Conservation (phyloP, 192 early-diverging fungal species). For the Gaertneriomyces sp. region DNA sequence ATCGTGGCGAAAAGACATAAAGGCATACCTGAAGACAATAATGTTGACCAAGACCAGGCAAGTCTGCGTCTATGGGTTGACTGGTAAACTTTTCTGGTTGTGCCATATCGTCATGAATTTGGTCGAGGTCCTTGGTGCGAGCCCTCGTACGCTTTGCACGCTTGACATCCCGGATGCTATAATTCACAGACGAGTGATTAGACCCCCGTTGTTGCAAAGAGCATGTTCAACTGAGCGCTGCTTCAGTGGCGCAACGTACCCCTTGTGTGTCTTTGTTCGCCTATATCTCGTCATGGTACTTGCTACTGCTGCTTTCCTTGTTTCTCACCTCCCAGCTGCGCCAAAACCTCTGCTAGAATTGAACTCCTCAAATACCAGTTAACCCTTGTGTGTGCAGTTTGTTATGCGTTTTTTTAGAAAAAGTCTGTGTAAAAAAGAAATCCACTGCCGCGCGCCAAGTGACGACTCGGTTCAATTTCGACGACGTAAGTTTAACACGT, state of each 20-base stretch:
- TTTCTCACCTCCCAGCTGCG: too few species aligned
- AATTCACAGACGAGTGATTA: constrained; percentile 8
- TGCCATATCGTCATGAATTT: constrained; percentile 86
- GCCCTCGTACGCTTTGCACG: constrained; percentile 78
- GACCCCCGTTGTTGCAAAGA: too few species aligned
- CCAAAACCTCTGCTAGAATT: too few species aligned
- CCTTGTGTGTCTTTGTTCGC: constrained; percentile 26
- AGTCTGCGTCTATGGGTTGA: constrained; percentile 69
- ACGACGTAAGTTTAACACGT: too few species aligned
- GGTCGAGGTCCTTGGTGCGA: constrained; percentile 90
- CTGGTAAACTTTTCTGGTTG: constrained; percentile 60
- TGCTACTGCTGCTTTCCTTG: not conserved
- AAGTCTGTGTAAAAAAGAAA: too few species aligned
- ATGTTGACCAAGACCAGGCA: constrained; percentile 87
- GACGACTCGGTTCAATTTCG: too few species aligned
- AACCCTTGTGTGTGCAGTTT: too few species aligned
- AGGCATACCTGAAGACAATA: constrained; percentile 72
- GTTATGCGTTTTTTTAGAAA: too few species aligned
- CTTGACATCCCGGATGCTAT: constrained; percentile 73
- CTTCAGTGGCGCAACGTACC: constrained; percentile 13
- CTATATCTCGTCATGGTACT: constrained; percentile 28
- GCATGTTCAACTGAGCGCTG: not conserved
- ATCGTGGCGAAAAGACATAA: not conserved
- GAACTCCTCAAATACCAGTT: too few species aligned
- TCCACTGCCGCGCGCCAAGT: too few species aligned